These are phyloP conservation scores for Hypoxylon perforatum DNA, from an alignment of 495 filamentous ascomycete species.

Conservation along the genomic window DNA sequence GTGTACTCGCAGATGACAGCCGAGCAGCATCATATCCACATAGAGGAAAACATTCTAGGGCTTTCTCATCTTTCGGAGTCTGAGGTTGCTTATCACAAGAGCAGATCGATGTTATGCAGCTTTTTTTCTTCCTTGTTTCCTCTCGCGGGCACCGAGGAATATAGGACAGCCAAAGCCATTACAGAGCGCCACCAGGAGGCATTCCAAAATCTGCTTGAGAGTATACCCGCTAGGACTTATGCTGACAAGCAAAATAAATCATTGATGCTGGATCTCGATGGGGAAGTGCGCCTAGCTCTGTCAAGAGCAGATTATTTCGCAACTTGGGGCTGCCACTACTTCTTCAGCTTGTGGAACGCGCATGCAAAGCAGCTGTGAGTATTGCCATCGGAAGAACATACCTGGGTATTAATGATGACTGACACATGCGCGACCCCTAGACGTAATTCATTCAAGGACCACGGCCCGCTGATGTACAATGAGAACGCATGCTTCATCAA, in stretches of 20 bases:
- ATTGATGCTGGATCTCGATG: slow-evolving; percentile 52
- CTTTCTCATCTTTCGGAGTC: slow-evolving; percentile 23
- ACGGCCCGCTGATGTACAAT: slow-evolving; percentile 57
- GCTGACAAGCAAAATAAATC: slow-evolving; percentile 45
- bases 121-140: slow-evolving; percentile 51
- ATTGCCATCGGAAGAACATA: not conserved
- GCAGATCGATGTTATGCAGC: slow-evolving; percentile 52
- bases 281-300: slow-evolving; percentile 54
- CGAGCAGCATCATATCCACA: not conserved
- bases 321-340: slow-evolving; percentile 59
- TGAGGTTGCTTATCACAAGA: slow-evolving; percentile 54
- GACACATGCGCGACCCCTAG: slow-evolving; percentile 16
- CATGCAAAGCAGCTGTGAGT: slow-evolving; percentile 53
- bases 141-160: slow-evolving; percentile 41
- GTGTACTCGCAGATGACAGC: slow-evolving; percentile 42
- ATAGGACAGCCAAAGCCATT: slow-evolving; percentile 31
- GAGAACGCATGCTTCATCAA: slow-evolving; percentile 49
- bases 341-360: slow-evolving; percentile 54
- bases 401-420: not conserved
- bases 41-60: slow-evolving; percentile 18
- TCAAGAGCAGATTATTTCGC: slow-evolving; percentile 38
- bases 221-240: slow-evolving; percentile 44
- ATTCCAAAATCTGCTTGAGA: slow-evolving; percentile 36
- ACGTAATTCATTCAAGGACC: slow-evolving; percentile 61
- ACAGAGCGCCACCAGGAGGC: not conserved